phyloP scores from a whole-genome alignment of 306 rosid genomes.

The Pyrus bretschneideri region DNA sequence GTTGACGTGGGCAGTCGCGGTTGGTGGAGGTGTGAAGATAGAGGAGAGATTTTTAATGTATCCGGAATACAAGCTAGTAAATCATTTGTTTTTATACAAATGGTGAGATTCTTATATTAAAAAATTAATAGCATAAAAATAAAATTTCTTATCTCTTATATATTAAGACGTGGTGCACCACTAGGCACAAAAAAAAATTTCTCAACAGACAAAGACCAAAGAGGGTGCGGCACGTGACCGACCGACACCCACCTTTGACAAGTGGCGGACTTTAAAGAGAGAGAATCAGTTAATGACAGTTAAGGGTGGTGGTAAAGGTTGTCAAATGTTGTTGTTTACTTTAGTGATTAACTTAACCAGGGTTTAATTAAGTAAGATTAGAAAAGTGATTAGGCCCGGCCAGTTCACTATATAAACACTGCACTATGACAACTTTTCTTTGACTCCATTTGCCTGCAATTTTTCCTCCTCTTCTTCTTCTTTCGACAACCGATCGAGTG shows the following conservation, averaged over 20 bases:
- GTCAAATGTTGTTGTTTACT: constrained; percentile 19
- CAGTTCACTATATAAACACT: constrained; percentile 38
- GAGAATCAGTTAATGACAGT: constrained; percentile 53
- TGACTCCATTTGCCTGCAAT: constrained; percentile 26
- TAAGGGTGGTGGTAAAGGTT: constrained; percentile 34
- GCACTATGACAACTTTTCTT: constrained; percentile 22
- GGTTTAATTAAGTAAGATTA: constrained; percentile 23
- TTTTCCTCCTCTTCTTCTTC: constrained; percentile 1
- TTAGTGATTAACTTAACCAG: constrained; percentile 36
- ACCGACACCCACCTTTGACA: constrained; percentile 32
- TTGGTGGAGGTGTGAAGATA: background rate
- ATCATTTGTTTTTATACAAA: fast-evolving
- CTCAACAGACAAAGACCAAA: background rate
- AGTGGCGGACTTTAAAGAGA: constrained; percentile 19
- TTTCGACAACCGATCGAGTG: background rate
- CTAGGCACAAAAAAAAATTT: too few relatives aligned
- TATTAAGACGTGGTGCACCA: too few relatives aligned
- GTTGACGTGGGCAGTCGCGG: constrained; percentile 10
- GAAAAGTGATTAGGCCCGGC: background rate
- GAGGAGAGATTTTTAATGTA: too few relatives aligned
- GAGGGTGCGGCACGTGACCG: constrained; percentile 38
- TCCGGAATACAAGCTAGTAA: fast-evolving
- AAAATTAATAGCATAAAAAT: too few relatives aligned
- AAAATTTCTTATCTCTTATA: fast-evolving
- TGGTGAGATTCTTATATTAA: fast-evolving